Percentiles rank a stretch among this genome's conserved stretches.
These are phyloP conservation scores for Fusarium solani-melongenae DNA, from an alignment of 2,329 filamentous ascomycete genomes.

Conservation along the genomic window DNA sequence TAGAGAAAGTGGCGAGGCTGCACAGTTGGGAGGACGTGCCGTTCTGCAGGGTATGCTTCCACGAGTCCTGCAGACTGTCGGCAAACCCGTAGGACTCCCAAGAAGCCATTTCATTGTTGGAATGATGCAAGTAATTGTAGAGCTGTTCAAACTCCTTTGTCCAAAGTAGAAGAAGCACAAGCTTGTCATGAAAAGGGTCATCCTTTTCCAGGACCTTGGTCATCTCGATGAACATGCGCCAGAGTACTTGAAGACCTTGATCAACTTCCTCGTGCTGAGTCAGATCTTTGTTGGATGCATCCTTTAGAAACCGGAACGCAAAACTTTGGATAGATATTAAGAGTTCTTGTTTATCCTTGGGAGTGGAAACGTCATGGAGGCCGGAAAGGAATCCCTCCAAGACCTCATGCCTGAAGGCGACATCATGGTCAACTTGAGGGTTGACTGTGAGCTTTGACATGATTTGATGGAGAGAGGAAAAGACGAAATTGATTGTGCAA, in stretches of 20 bases:
- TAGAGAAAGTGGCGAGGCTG: conserved; percentile 9
- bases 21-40: neutral
- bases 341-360: neutral
- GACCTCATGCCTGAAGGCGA: neutral
- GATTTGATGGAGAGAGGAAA: neutral
- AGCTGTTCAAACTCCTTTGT: neutral
- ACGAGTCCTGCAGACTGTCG: neutral
- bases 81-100: conserved; percentile 18
- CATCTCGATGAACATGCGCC: neutral
- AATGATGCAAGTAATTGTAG: neutral
- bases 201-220: neutral
- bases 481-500: neutral
- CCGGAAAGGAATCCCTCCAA: neutral
- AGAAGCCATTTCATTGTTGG: rapidly evolving
- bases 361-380: neutral
- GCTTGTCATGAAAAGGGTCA: conserved; percentile 4
- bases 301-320: neutral
- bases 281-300: too few relatives aligned
- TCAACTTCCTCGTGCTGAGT: too few relatives aligned
- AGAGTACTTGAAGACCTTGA: neutral
- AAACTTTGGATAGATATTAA: neutral
- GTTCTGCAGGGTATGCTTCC: neutral
- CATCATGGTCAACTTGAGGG: neutral
- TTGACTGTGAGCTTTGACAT: neutral
- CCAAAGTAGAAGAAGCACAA: conserved; percentile 1